These are phyloP conservation scores for Talaromyces sp. DNA, from an alignment of 2,329 filamentous ascomycete species.

Conservation along the genomic window DNA sequence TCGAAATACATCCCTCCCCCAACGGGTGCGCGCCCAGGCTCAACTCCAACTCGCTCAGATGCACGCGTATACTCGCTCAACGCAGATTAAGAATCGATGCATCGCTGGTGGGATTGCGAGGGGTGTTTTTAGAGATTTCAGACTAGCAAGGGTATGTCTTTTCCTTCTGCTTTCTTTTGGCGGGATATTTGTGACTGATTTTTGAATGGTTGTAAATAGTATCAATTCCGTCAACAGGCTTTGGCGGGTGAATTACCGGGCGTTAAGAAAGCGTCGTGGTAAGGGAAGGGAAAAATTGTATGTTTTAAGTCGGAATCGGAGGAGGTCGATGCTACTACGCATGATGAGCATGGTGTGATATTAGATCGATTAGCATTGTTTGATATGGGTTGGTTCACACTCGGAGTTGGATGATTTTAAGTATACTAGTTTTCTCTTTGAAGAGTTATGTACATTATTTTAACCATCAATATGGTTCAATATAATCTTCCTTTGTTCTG, in stretches of 20 bases:
- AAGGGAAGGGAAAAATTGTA: constrained; percentile 26
- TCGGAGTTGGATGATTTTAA: not conserved
- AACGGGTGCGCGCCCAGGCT: constrained; percentile 78
- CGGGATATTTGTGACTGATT: not conserved
- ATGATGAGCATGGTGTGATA: not conserved
- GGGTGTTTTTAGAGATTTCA: constrained; percentile 89
- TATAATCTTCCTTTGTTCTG: not conserved
- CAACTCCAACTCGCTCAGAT: constrained; percentile 91
- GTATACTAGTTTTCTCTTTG: not conserved
- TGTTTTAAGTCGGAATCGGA: not conserved
- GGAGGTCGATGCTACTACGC: not conserved
- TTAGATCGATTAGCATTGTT: constrained; percentile 5
- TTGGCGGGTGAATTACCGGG: constrained; percentile 80
- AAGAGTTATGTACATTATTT: not conserved
- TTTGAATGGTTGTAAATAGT: constrained; percentile 51
- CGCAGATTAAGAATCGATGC: constrained; percentile 91
- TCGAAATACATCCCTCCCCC: constrained; percentile 80
- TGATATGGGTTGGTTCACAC: not conserved
- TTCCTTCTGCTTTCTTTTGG: not conserved
- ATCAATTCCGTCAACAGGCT: constrained; percentile 86
- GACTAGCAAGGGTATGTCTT: constrained; percentile 76
- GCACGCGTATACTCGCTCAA: constrained; percentile 90
- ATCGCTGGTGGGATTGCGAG: constrained; percentile 83
- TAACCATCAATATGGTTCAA: not conserved
- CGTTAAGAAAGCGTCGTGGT: constrained; percentile 97